Evolutionary conservation across 495 filamentous ascomycete species (phyloP), one percentile per base, ranked within the genome.

Genomic region (Penicillium verhagenii): DNA sequence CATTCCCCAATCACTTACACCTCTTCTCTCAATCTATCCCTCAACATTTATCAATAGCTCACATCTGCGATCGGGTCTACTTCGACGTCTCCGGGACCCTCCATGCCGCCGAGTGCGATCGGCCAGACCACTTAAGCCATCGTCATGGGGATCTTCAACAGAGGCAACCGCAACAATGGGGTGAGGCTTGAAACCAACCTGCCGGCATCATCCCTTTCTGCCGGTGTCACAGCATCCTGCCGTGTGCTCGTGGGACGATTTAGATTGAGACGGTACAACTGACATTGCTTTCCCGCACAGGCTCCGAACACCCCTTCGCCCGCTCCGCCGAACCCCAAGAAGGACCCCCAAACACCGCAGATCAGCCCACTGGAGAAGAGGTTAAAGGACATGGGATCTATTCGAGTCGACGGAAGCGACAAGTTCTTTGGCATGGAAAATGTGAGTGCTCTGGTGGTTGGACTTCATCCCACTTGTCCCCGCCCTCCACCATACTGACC

Each of bases 401-500:
- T 93, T 53, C 82, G 91, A 54, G 75, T 75, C 33, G 92, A 98
- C 77, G 94, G 95, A 19, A 97, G 89, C 70, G 94, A 98, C 73
- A 96, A 96, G 78, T 97, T 96, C 74, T 97, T 93, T 77, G 94
- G 95, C 3, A 86, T 97, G 78, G 94, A 97, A 72, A 98, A 98
- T 76, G 92, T 97, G 78, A 79, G 89, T 72, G 14, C 38, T 42
- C 18, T 43, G 3, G 18, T 28, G 37, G n/a, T 60, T 39, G 24
- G 19, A 19, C 14, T 19, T 11, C 14, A n/a, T 28, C 43, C 43
- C 43, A 16, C 24, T 49, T 29, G 14, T 26, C 10, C 18, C 21
- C 37, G 6, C 19, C 11, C 23, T 4, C n/a, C 21, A 13, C 43
- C 43, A 4, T 33, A 23, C 45, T 48, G 25, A 48, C 26, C 19